These are phyloP conservation scores for Tillandsia leiboldiana DNA, from an alignment of 176 grass and related monocot species.

Conservation along the genomic window DNA sequence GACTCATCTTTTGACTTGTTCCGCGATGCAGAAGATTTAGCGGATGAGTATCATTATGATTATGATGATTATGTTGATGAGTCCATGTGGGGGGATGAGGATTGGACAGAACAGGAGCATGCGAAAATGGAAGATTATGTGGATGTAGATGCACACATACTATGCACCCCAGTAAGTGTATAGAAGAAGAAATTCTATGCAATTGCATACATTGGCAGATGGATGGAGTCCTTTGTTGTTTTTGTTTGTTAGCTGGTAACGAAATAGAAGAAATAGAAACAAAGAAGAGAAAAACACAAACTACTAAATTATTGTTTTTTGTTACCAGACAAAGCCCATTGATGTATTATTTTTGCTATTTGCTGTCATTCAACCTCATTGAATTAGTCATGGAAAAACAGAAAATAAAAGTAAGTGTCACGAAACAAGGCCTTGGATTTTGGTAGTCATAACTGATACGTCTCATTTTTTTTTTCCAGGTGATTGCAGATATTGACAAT, in stretches of 20 bases:
- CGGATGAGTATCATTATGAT: constrained; percentile 44
- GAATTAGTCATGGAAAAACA: no score
- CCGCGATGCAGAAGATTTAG: constrained; percentile 33
- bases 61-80: constrained; percentile 56
- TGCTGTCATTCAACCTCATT: no score
- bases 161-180: constrained; percentile 72
- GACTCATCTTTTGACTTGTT: constrained; percentile 87
- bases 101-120: constrained; percentile 76
- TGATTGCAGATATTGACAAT: constrained; percentile 94
- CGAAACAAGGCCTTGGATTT: no score
- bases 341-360: no score
- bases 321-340: no score
- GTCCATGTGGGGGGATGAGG: constrained; percentile 86
- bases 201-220: no score
- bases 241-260: neutral
- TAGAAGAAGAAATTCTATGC: neutral
- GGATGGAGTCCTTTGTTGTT: neutral
- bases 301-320: no score
- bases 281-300: no score
- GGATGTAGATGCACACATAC: constrained; percentile 79
- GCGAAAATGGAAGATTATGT: constrained; percentile 75
- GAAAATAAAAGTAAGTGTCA: no score
- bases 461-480: constrained; percentile 36
- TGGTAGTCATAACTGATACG: constrained; percentile 2
- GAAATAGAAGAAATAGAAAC: no score